These are phyloP conservation scores for Trichophyton equinum DNA, from an alignment of 2,329 filamentous ascomycete species.

Conservation along the genomic window DNA sequence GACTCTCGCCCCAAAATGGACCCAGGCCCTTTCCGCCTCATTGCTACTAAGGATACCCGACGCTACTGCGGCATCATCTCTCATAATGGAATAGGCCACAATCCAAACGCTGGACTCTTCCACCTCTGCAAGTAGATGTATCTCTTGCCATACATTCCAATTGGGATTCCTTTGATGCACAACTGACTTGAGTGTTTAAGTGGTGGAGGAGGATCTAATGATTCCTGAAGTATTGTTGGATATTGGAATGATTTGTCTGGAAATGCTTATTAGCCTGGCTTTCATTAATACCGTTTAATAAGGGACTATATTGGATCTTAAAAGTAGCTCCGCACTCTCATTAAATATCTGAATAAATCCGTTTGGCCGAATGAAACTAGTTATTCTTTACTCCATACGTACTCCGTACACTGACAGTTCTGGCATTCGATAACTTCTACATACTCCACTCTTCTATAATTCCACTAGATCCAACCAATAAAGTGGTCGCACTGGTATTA, in stretches of 20 bases:
- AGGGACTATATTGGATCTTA: no score
- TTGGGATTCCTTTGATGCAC: not conserved
- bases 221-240: not conserved
- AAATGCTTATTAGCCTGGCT: no score
- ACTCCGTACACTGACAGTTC: no score
- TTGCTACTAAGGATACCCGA: not conserved
- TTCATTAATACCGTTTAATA: no score
- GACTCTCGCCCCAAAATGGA: not conserved
- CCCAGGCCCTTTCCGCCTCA: conserved; percentile 4
- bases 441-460: conserved; percentile 26
- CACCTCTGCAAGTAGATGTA: not conserved
- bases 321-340: not conserved
- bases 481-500: conserved; percentile 16
- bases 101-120: conserved; percentile 1
- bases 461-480: conserved; percentile 23
- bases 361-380: no score
- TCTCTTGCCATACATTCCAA: not conserved
- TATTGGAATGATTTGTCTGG: no score
- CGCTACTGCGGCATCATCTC: conserved; percentile 2
- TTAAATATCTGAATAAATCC: no score
- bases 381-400: no score
- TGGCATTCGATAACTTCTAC: not conserved
- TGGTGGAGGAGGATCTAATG: not conserved
- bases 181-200: not conserved
- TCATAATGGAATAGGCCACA: not conserved